A percentile compares a stretch with the other conserved stretches of the same genome.
Conservation (phyloP, 2,329 filamentous ascomycete genomes). For the Chaetomiaceae sp. region DNA sequence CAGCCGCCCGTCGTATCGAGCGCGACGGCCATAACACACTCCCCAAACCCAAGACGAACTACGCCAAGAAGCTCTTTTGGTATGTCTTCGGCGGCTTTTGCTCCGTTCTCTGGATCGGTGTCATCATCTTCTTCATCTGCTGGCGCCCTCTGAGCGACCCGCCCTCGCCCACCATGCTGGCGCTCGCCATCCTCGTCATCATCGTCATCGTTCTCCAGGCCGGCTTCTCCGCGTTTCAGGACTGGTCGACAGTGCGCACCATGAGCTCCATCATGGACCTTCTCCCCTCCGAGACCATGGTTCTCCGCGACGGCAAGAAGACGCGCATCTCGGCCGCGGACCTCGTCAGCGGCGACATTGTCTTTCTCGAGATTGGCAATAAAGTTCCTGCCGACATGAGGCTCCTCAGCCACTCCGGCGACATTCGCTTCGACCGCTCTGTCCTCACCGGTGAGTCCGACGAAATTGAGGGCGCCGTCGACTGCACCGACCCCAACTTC, state of each 20-base stretch:
- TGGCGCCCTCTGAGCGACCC: conserved; percentile 42
- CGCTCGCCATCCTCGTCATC: conserved; percentile 40
- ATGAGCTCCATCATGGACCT: conserved; percentile 44
- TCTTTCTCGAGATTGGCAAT: conserved; percentile 29
- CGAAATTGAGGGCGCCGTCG: conserved; percentile 37
- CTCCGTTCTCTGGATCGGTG: conserved; percentile 41
- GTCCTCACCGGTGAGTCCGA: conserved; percentile 52
- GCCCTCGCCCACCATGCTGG: conserved; percentile 38
- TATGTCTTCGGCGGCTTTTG: conserved; percentile 45
- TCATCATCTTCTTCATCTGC: conserved; percentile 43
- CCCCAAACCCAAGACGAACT: conserved; percentile 34
- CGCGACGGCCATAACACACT: conserved; percentile 39
- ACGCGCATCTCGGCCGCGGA: conserved; percentile 12
- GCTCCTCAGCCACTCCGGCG: conserved; percentile 9
- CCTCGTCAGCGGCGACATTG: conserved; percentile 20
- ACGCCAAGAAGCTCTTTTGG: conserved; percentile 34
- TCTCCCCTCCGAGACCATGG: conserved; percentile 35
- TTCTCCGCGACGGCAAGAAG: conserved; percentile 35
- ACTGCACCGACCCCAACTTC: conserved; percentile 32
- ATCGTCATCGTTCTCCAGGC: conserved; percentile 43
- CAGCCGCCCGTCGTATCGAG: conserved; percentile 11
- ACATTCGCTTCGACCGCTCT: conserved; percentile 38
- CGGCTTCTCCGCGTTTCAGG: conserved; percentile 41
- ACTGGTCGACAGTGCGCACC: conserved; percentile 41
- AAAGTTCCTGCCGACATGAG: conserved; percentile 22